A percentile compares a stretch with the other conserved stretches of the same genome.
Evolutionary conservation across 2,329 filamentous ascomycete genomes (phyloP).

Genomic region (Scytalidium lignicola): DNA sequence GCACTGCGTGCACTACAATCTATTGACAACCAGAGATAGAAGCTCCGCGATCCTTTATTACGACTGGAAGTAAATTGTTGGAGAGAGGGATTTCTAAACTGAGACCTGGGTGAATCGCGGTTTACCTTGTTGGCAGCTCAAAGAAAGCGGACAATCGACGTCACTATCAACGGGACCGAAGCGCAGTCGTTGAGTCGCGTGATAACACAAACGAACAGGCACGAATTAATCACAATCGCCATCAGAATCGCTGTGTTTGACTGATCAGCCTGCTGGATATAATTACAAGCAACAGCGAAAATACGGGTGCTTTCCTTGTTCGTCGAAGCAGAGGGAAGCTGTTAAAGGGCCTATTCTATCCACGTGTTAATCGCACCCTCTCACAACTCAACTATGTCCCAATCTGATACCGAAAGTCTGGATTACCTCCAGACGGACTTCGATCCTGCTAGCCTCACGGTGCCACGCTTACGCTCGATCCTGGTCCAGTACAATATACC

Average conservation of each 20-base stretch:
- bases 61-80: background rate
- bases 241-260: background rate
- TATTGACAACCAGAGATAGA: background rate
- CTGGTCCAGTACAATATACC: constrained; percentile 82
- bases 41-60: background rate
- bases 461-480: constrained; percentile 85
- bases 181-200: background rate
- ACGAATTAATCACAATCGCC: background rate
- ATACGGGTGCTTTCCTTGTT: too few species aligned
- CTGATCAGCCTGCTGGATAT: too few species aligned
- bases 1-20: background rate
- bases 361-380: background rate
- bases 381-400: background rate
- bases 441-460: constrained; percentile 75
- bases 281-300: too few species aligned
- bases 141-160: background rate
- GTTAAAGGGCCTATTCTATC: background rate
- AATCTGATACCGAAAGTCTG: constrained; percentile 58
- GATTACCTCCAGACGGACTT: constrained; percentile 86
- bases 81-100: background rate
- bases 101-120: too few species aligned
- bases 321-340: background rate
- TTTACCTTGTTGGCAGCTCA: background rate
- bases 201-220: background rate
- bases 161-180: background rate